Conservation (phyloP, 768 basidiomycete species). For the Cubamyces sp. region DNA sequence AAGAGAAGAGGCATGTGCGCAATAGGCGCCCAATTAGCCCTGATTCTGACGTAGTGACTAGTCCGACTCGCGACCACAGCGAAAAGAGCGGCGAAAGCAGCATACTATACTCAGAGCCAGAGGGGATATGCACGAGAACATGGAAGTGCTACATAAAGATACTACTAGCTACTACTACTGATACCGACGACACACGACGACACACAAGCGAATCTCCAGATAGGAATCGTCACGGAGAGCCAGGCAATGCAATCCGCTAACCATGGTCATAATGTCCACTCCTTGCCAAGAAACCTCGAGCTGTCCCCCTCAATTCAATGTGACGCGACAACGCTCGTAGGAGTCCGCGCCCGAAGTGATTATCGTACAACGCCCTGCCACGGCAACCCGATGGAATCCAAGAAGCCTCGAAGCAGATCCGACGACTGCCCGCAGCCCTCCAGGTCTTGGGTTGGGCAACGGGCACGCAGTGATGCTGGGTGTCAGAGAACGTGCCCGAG, state of each 20-base stretch:
- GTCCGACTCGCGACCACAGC: too few relatives aligned
- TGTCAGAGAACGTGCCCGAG: constrained; percentile 40
- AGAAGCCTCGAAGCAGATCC: background rate
- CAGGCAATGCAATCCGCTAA: too few relatives aligned
- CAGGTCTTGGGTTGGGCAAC: background rate
- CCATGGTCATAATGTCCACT: background rate
- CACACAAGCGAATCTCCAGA: background rate
- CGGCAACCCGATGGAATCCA: constrained; percentile 3
- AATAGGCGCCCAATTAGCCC: too few relatives aligned
- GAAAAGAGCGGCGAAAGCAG: too few relatives aligned
- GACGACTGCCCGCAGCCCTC: background rate
- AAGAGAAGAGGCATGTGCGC: too few relatives aligned
- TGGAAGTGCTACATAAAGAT: constrained; percentile 22
- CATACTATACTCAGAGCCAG: too few relatives aligned
- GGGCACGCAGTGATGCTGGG: background rate
- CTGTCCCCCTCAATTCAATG: background rate
- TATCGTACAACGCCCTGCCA: constrained; percentile 12
- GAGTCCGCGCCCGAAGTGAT: background rate
- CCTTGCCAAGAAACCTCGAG: background rate
- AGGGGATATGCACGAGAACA: constrained; percentile 7
- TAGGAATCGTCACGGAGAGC: background rate
- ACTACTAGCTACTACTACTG: constrained; percentile 24
- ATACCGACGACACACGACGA: constrained; percentile 9
- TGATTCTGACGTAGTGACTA: too few relatives aligned
- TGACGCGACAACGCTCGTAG: background rate